These are phyloP conservation scores for Malus hybrid DNA, from an alignment of 331 rosid genomes.

Conservation along the genomic window DNA sequence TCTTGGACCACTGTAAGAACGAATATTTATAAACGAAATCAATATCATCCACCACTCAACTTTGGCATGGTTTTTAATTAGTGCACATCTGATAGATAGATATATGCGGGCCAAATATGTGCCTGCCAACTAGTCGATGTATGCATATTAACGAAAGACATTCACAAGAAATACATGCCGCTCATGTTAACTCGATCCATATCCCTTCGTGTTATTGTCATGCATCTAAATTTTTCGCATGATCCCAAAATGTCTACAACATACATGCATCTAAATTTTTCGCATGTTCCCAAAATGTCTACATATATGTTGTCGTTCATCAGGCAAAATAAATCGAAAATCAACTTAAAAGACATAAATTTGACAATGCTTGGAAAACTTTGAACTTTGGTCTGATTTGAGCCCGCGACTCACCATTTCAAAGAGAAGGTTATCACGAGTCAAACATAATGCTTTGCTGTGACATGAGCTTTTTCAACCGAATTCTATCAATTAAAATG, in stretches of 20 bases:
- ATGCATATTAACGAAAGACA: neutral
- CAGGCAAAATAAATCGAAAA: too few species aligned
- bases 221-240: neutral
- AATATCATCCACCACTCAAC: conserved; percentile 11
- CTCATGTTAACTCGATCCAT: neutral
- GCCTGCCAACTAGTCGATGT: neutral
- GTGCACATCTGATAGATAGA: neutral
- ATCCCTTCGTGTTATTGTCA: neutral
- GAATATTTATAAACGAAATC: neutral
- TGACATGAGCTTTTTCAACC: neutral
- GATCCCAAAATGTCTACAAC: neutral
- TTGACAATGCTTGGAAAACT: neutral
- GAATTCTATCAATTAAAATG: neutral
- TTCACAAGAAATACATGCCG: neutral
- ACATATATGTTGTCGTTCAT: neutral
- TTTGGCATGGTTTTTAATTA: neutral
- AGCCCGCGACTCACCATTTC: neutral
- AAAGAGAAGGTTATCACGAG: too few species aligned
- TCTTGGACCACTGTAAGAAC: conserved; percentile 5
- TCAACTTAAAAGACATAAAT: too few species aligned
- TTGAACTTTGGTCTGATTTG: neutral
- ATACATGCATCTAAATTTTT: neutral
- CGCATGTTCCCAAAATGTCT: neutral
- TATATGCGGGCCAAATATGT: neutral
- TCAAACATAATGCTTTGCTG: too few species aligned